A percentile compares a stretch with the other conserved stretches of the same genome.
Conservation (phyloP, 1,139 yeast species). For the Sugiyamaella sp. region DNA sequence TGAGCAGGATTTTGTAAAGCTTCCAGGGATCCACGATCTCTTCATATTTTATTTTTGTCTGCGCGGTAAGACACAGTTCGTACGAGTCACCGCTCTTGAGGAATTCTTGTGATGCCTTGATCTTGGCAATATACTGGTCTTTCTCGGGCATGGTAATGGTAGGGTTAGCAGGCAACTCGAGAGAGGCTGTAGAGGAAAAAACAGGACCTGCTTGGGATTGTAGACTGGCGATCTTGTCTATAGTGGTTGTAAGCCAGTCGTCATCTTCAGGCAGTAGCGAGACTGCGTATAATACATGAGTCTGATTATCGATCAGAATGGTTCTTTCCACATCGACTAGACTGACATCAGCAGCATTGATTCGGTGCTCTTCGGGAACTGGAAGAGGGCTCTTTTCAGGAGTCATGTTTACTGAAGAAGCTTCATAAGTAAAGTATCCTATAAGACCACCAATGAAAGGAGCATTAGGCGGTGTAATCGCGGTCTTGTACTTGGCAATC, state of each 20-base stretch:
- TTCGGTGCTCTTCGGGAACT: conserved; percentile 5
- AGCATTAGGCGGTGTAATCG: conserved; percentile 29
- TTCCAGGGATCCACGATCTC: conserved; percentile 61
- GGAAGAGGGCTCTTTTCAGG: conserved; percentile 47
- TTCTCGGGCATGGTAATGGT: conserved; percentile 57
- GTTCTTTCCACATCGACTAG: conserved; percentile 71
- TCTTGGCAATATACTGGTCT: conserved; percentile 56
- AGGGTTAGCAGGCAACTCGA: conserved; percentile 38
- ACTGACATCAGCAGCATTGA: conserved; percentile 64
- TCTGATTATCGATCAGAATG: conserved; percentile 56
- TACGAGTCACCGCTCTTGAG: conserved; percentile 87
- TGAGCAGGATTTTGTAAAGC: conserved; percentile 70
- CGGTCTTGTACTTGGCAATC: conserved; percentile 31
- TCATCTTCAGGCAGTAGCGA: conserved; percentile 52
- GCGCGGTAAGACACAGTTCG: conserved; percentile 87
- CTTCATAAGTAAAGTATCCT: conserved; percentile 87
- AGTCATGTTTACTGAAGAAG: conserved; percentile 34
- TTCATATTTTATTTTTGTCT: conserved; percentile 58
- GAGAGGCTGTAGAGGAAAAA: conserved; percentile 53
- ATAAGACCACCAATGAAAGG: conserved; percentile 81
- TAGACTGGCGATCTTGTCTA: conserved; percentile 7
- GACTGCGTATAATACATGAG: conserved; percentile 56
- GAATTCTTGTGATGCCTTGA: conserved; percentile 65
- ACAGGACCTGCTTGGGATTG: not conserved
- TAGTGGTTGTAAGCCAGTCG: conserved; percentile 20